These are phyloP conservation scores for Trichoderma lentiforme DNA, from an alignment of 2,329 filamentous ascomycete species.

Conservation along the genomic window DNA sequence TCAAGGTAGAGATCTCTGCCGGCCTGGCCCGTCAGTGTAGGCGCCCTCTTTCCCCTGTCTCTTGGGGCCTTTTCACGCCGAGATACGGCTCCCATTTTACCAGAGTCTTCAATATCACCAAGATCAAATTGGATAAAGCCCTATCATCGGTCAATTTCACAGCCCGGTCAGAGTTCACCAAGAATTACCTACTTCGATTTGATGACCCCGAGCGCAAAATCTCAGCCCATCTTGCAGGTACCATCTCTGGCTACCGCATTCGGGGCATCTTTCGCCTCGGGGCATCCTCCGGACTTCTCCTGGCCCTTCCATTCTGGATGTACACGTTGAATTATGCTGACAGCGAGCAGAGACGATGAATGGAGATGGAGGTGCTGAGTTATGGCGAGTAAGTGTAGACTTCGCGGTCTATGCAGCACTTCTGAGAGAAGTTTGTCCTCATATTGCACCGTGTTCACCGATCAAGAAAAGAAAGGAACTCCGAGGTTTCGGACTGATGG, in stretches of 20 bases:
- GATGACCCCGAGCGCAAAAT: conserved; percentile 78
- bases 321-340: neutral
- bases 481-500: neutral
- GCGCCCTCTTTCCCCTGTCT: conserved; percentile 46
- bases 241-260: conserved; percentile 69
- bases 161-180: neutral
- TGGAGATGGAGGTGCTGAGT: neutral
- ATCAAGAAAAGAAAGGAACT: neutral
- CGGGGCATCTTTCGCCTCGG: conserved; percentile 52
- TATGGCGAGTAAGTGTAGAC: neutral
- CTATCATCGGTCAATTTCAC: conserved; percentile 26
- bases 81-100: conserved; percentile 52
- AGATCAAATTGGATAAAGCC: conserved; percentile 55
- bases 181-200: conserved; percentile 59
- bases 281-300: conserved; percentile 49
- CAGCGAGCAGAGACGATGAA: neutral
- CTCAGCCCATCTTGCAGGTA: conserved; percentile 72
- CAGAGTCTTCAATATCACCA: conserved; percentile 69
- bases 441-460: neutral
- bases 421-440: neutral
- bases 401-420: neutral
- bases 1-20: conserved; percentile 79
- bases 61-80: conserved; percentile 57
- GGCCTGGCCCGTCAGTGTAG: conserved; percentile 60
- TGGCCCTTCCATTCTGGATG: conserved; percentile 37